Base-by-base conservation (phyloP, 208 protist species). In the Trichomonas vaginalis region DNA sequence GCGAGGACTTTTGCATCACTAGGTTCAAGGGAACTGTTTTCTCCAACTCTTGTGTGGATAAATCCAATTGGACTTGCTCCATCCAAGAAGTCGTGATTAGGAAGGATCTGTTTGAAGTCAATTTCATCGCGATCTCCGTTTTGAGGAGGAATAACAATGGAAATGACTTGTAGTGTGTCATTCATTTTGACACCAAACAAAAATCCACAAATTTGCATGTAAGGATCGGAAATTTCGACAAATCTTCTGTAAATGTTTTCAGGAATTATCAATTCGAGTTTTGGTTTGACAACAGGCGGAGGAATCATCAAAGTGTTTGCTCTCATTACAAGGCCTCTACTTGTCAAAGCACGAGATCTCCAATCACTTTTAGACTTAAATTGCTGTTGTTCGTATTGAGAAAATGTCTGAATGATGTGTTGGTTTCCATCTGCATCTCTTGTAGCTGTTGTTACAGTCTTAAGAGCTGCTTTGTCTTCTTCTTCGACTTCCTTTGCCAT, bases 401-500 rank as follows among this genome's bases (percentile, higher is more conserved):
- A 97, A 0, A 98, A 98, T 0, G 98, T 98, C 0, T 98, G 98
- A 40, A 98, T 97, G 21, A 98, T 97, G 15, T 99, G 98, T 96
- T 98, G 97, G 48, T 99, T 98, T 96, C 98, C 98, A 88, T 98
- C 97, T 70, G 32, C 95, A 47, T 40, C 45, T 32, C 96, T 96
- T 23, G 95, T 87, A 47, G 62, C 9, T 27, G 56, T 95, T 48
- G 95, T 96, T 37, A 96, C 46, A 40, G 95, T n/a, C 0, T 37
- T 49, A 15, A 95, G 23, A 42, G 14, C 2, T 39, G 47, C 39
- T 21, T 79, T 70, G 15, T 32, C 40, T 8, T 15, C 23, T 96
- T 99, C 98, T 96, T 99, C 98, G 97, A 99, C 99, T 96, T 99
- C 98, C 96, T 99, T 98, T 83, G 98, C 99, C 97, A 99, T 37